A percentile compares a stretch with the other conserved stretches of the same genome.
Conservation (phyloP, 805 yeast genomes). For the Myxozyma vanderwaltii region DNA sequence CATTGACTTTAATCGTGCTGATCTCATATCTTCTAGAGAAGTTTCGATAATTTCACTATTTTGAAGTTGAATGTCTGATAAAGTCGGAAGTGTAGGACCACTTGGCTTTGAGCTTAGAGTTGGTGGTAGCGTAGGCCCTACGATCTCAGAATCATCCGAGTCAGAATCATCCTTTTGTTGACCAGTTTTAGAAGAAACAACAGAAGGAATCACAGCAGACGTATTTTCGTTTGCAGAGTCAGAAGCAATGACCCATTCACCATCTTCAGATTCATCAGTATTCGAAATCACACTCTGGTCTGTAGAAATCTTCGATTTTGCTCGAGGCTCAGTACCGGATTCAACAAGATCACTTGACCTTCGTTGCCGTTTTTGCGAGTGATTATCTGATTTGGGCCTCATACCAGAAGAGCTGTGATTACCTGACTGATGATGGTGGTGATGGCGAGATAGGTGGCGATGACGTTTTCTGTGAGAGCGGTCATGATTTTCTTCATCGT, state of each 20-base stretch:
- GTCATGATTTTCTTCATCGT: not conserved
- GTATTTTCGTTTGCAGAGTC: not conserved
- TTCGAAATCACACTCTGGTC: too few species aligned
- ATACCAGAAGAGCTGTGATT: not conserved
- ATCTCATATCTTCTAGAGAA: conserved; percentile 18
- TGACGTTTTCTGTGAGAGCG: not conserved
- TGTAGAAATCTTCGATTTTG: not conserved
- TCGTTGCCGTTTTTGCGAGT: not conserved
- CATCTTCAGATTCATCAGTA: not conserved
- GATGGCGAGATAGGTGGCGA: not conserved
- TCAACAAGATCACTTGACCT: not conserved
- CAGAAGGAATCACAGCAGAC: not conserved
- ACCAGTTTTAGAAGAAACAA: not conserved
- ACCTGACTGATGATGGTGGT: not conserved
- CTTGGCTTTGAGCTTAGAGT: not conserved
- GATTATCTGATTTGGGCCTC: not conserved
- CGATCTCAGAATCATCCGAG: conserved; percentile 14
- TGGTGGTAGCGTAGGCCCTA: conserved; percentile 22
- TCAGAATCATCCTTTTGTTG: conserved; percentile 1
- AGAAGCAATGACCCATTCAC: conserved; percentile 7
- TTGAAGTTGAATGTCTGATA: conserved; percentile 17
- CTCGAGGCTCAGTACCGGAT: not conserved
- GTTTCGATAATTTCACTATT: conserved; percentile 5
- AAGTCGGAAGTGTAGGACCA: conserved; percentile 26
- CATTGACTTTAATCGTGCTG: not conserved